phyloP scores from a whole-genome alignment of 2,329 filamentous ascomycete genomes.

The Xylariaceae sp. region DNA sequence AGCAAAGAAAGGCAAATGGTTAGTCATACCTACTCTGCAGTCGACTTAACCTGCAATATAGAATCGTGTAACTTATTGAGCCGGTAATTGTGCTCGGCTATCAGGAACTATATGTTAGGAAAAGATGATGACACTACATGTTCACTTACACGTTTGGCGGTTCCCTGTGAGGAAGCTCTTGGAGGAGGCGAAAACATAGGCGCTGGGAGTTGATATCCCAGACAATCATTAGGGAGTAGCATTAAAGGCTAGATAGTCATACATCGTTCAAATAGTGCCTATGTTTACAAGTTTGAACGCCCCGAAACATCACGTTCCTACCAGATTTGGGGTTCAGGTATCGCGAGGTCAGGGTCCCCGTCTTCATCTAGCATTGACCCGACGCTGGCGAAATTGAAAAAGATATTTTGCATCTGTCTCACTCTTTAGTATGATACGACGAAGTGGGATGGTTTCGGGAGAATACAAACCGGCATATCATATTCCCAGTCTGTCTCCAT shows the following conservation, averaged over 20 bases:
- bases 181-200: not conserved
- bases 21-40: too few relatives aligned
- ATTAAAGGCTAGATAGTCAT: not conserved
- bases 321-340: conserved; percentile 16
- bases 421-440: not conserved
- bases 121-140: too few relatives aligned
- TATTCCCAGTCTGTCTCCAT: conserved; percentile 45
- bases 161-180: too few relatives aligned
- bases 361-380: conserved; percentile 23
- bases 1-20: too few relatives aligned
- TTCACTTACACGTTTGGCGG: too few relatives aligned
- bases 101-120: too few relatives aligned
- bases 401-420: conserved; percentile 21
- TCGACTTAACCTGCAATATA: too few relatives aligned
- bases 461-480: conserved; percentile 21
- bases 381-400: conserved; percentile 33
- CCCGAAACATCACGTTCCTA: not conserved
- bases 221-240: not conserved
- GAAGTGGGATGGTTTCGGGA: not conserved
- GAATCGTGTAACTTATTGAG: too few relatives aligned
- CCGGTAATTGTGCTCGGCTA: too few relatives aligned
- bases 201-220: not conserved
- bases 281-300: not conserved
- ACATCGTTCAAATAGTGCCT: not conserved
- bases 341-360: conserved; percentile 6